Base-by-base conservation (phyloP, 2,329 filamentous ascomycete genomes). In the Fusarium siculi region DNA sequence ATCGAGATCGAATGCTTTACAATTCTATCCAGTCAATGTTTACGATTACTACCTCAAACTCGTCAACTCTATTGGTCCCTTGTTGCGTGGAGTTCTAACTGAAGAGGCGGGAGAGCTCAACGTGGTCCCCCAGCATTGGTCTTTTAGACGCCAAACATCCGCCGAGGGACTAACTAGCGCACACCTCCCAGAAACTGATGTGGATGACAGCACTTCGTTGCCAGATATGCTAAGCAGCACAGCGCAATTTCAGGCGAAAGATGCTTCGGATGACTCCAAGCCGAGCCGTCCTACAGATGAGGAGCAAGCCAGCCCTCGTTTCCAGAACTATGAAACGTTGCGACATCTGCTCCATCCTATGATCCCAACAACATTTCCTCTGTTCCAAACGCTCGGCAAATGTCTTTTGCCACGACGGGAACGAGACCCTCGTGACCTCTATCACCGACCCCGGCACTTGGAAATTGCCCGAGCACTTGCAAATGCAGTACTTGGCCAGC, bases 341-440 rank as follows among this genome's bases (percentile, higher is more conserved):
- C 89, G 92, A 42, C 92, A 91, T 74, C 85, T 98, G 16, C 87
- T 98, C 18, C 92, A 93, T 76, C 92, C 93, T 39, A 89, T 97
- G 75, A 91, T 95, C 28, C 91, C 91, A 14, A 92, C 92, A 7
- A 92, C 95, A n/a, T 93, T 94, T 23, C 92, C 93, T 1, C 93
- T 98, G 75, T 93, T 97, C 79, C 94, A 97, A 78, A 92, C 91
- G 3, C 85, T 98, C 47, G 96, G 96, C 18, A 96, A 94, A 80
- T 90, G 93, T 21, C 85, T 98, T 28, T 87, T 97, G 8, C 90
- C 91, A 47, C 93, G 94, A 66, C 90, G 95, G 55, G 90, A 90
- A 70, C 74, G 78, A 37, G 78, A 79, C 34, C 79, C 81, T 42
- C 87, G 90, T 34, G 95, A 98, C 75, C 77, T 84, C 5, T 92